Conservation (phyloP, 2,329 filamentous ascomycete species). For the Cladosporium sp. region DNA sequence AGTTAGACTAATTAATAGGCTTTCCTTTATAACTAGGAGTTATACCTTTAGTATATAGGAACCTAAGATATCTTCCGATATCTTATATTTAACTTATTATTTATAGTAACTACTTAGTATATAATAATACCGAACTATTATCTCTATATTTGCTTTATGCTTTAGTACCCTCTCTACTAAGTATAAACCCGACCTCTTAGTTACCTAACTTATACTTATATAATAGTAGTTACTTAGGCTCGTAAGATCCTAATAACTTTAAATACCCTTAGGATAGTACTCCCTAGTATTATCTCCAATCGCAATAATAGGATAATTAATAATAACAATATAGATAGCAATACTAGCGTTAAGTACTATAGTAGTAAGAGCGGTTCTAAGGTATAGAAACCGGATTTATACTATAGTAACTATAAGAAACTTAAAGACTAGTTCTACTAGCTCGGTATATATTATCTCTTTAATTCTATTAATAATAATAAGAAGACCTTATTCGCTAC, state of each 20-base stretch:
- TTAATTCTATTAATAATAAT: neutral
- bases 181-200: neutral
- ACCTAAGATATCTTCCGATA: neutral
- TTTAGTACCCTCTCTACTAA: neutral
- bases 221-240: neutral
- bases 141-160: neutral
- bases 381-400: neutral
- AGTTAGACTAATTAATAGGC: too few relatives aligned
- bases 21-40: too few relatives aligned
- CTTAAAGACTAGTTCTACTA: slow-evolving; percentile 6
- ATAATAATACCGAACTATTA: neutral
- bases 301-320: neutral
- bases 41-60: neutral
- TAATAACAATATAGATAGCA: neutral
- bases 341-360: neutral
- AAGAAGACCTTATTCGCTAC: neutral
- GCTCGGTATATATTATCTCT: slow-evolving; percentile 5
- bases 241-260: neutral
- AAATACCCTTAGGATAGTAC: slow-evolving; percentile 4
- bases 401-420: slow-evolving; percentile 1
- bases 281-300: too few relatives aligned
- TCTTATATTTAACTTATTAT: slow-evolving; percentile 4
- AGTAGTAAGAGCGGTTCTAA: neutral
- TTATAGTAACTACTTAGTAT: slow-evolving; percentile 7
- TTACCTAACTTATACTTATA: neutral